Percentiles rank a stretch among this genome's conserved stretches.
phyloP scores from a whole-genome alignment of 805 yeast genomes.

The Maudiozyma saulgeensis region DNA sequence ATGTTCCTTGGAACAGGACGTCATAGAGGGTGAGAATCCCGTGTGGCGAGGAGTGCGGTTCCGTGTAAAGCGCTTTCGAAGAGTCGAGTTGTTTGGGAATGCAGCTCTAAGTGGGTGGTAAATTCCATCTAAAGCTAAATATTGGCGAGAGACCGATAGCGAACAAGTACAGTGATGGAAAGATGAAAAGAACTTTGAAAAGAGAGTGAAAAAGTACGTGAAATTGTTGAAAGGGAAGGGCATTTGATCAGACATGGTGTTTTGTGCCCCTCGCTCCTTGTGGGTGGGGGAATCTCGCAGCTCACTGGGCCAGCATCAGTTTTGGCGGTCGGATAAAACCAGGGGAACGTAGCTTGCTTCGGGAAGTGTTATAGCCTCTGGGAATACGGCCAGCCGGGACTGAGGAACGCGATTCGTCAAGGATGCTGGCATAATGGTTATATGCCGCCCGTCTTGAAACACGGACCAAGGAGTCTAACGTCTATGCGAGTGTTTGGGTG shows the following conservation, averaged over 20 bases:
- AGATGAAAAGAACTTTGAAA: conserved; percentile 38
- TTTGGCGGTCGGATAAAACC: conserved; percentile 30
- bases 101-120: conserved; percentile 32
- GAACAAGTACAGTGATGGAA: conserved; percentile 40
- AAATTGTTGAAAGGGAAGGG: conserved; percentile 38
- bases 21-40: conserved; percentile 38
- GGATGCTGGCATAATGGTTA: conserved; percentile 33
- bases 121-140: conserved; percentile 37
- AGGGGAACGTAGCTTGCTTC: conserved; percentile 29
- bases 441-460: conserved; percentile 33
- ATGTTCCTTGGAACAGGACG: conserved; percentile 35
- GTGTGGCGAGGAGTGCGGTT: conserved; percentile 27
- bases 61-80: conserved; percentile 27
- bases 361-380: conserved; percentile 28
- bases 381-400: conserved; percentile 26
- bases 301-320: conserved; percentile 32
- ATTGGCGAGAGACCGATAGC: conserved; percentile 41
- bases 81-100: conserved; percentile 30
- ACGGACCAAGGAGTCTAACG: conserved; percentile 37
- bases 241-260: conserved; percentile 33
- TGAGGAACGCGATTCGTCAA: conserved; percentile 32
- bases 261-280: conserved; percentile 23
- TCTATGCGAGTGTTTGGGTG: conserved; percentile 36
- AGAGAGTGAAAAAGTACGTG: conserved; percentile 39
- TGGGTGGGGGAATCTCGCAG: conserved; percentile 26